These are phyloP conservation scores for Amanita phalloides DNA, from an alignment of 768 basidiomycete species.

Conservation along the genomic window DNA sequence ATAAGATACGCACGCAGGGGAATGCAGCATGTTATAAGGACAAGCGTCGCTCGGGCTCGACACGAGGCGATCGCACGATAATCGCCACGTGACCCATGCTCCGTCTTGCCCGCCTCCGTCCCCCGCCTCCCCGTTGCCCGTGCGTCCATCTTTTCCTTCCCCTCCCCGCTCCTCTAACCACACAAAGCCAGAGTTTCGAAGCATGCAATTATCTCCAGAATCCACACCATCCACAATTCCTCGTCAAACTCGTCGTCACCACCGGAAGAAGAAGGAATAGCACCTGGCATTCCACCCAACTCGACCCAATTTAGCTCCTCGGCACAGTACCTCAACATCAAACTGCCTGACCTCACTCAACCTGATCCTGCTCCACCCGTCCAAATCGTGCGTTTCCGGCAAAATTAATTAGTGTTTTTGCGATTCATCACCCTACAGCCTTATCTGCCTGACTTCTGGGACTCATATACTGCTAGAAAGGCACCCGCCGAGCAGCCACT, in stretches of 20 bases:
- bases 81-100: slow-evolving; percentile 5
- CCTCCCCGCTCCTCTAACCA: slow-evolving; percentile 3
- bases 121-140: slow-evolving; percentile 13
- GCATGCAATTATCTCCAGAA: slow-evolving; percentile 38
- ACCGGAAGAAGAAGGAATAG: slow-evolving; percentile 19
- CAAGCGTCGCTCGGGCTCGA: slow-evolving; percentile 27
- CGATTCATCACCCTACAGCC: slow-evolving; percentile 20
- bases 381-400: slow-evolving; percentile 43
- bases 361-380: slow-evolving; percentile 31
- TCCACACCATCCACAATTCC: slow-evolving; percentile 20
- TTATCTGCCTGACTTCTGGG: slow-evolving; percentile 35
- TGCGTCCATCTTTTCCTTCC: slow-evolving; percentile 18
- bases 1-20: slow-evolving; percentile 54
- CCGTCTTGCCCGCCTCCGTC: slow-evolving; percentile 1
- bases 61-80: slow-evolving; percentile 45
- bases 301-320: slow-evolving; percentile 11
- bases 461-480: slow-evolving; percentile 17
- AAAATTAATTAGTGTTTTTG: slow-evolving; percentile 1
- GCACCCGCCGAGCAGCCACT: slow-evolving; percentile 15
- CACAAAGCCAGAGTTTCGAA: slow-evolving; percentile 46
- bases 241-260: slow-evolving; percentile 2
- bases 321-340: slow-evolving; percentile 32
- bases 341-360: slow-evolving; percentile 44
- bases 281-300: slow-evolving; percentile 32
- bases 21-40: slow-evolving; percentile 56